Percentiles rank a stretch among this genome's conserved stretches.
phyloP scores from a whole-genome alignment of 306 rosid genomes.

The Lathyrus aphaca region DNA sequence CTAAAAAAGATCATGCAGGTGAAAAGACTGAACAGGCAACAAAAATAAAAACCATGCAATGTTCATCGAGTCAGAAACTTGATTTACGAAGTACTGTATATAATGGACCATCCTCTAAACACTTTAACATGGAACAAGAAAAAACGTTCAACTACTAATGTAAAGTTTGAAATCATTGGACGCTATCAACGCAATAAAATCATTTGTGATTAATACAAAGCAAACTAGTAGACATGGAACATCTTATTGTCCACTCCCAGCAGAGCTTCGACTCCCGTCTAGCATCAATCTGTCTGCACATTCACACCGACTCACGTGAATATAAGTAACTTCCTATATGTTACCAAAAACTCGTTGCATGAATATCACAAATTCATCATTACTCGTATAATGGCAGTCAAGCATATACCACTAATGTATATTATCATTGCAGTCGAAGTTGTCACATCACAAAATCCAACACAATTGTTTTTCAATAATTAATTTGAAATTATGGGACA shows the following conservation, averaged over 20 bases:
- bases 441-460: not conserved
- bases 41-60: not conserved
- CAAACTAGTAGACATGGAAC: constrained; percentile 26
- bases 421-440: not conserved
- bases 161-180: constrained; percentile 22
- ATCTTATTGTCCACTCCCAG: constrained; percentile 20
- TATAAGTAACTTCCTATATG: not conserved
- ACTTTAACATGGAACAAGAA: constrained; percentile 18
- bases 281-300: constrained; percentile 35
- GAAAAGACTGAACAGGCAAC: not conserved
- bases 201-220: constrained; percentile 17
- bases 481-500: not conserved
- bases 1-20: not conserved
- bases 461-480: not conserved
- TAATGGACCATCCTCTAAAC: constrained; percentile 17
- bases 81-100: constrained; percentile 17
- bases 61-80: not conserved
- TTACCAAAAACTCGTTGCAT: not conserved
- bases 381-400: not conserved
- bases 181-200: constrained; percentile 27
- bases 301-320: constrained; percentile 25
- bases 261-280: constrained; percentile 14
- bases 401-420: not conserved
- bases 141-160: constrained; percentile 28
- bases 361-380: not conserved